A percentile compares a stretch with the other conserved stretches of the same genome.
Evolutionary conservation across 371 early-diverging fungal species (phyloP).

Genomic region (Zopfochytrium polystomum): DNA sequence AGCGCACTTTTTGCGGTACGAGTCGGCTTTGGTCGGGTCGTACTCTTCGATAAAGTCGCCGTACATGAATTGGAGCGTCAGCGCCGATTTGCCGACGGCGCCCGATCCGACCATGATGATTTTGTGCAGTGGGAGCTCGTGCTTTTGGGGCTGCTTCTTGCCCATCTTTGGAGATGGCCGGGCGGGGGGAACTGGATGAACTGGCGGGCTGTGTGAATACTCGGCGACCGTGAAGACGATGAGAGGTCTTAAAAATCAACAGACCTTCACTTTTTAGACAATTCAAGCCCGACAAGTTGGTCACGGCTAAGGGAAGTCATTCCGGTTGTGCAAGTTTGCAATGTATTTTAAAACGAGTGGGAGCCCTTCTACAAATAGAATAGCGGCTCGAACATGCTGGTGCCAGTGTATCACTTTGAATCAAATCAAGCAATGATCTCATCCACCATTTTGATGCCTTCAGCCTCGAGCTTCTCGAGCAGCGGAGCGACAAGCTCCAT

Average conservation of each 20-base stretch:
- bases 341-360: no score
- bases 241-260: no score
- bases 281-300: no score
- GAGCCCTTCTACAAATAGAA: no score
- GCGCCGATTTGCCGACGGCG: constrained; percentile 91
- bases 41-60: constrained; percentile 94
- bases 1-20: constrained; percentile 46
- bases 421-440: constrained; percentile 40
- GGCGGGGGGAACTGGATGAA: neutral
- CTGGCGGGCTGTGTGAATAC: no score
- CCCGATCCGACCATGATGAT: constrained; percentile 92
- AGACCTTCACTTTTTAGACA: no score
- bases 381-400: no score
- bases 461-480: constrained; percentile 76
- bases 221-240: no score
- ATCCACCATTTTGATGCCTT: constrained; percentile 85
- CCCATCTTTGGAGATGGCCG: constrained; percentile 29
- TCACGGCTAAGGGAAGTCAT: no score
- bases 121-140: constrained; percentile 71
- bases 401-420: no score
- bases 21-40: constrained; percentile 94
- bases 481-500: constrained; percentile 80
- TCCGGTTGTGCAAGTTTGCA: no score
- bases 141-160: constrained; percentile 32
- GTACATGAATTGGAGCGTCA: constrained; percentile 88